Percentiles rank a stretch among this genome's conserved stretches.
phyloP scores from a whole-genome alignment of 495 filamentous ascomycete genomes.

The Clavariopsis aquatica region DNA sequence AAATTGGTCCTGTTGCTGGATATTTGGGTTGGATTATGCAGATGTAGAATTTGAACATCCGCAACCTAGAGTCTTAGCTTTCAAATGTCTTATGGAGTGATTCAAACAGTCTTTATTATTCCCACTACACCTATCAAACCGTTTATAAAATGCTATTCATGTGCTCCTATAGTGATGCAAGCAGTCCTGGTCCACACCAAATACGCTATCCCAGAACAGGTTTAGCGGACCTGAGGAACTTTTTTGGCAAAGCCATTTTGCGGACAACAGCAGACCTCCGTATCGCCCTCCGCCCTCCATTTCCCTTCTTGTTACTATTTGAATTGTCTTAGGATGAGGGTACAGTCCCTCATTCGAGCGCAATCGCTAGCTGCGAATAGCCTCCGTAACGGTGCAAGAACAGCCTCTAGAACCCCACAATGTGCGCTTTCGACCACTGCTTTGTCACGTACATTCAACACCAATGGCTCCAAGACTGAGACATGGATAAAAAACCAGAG shows the following conservation, averaged over 20 bases:
- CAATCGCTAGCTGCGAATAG: constrained; percentile 22
- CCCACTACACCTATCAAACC: no score
- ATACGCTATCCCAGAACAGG: no score
- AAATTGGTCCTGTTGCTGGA: constrained; percentile 1
- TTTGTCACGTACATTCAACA: constrained; percentile 2
- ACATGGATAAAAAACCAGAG: constrained; percentile 15
- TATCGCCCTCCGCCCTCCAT: constrained; percentile 17
- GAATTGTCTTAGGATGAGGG: constrained; percentile 28
- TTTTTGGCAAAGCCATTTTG: neutral
- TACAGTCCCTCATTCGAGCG: constrained; percentile 29
- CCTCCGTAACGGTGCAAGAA: constrained; percentile 22
- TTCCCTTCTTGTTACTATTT: neutral
- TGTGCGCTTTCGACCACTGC: constrained; percentile 25
- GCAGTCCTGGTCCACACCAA: no score
- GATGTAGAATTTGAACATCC: neutral
- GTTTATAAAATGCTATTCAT: no score
- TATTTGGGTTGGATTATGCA: neutral
- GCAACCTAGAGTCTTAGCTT: neutral
- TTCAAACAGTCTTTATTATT: no score
- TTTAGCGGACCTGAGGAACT: neutral
- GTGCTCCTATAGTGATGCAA: no score
- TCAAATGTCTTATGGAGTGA: neutral
- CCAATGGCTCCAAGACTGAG: constrained; percentile 2
- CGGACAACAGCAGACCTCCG: constrained; percentile 4
- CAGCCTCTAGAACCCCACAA: constrained; percentile 13